Evolutionary conservation across 176 grass and related monocot species (phyloP), one percentile per base, ranked within the genome.

Genomic region (Raddia guianensis): DNA sequence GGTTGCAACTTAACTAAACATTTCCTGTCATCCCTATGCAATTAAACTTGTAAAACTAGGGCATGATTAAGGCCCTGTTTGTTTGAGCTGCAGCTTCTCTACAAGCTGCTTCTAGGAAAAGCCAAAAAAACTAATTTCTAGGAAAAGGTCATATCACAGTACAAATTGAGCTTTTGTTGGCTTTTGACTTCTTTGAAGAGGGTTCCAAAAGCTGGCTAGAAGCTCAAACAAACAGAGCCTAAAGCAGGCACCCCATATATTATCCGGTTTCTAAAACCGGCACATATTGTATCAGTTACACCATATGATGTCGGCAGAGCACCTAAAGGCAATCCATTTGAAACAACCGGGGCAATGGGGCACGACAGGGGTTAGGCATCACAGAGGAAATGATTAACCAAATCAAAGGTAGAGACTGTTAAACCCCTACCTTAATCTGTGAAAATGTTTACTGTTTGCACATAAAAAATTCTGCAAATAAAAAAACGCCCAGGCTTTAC

Each of bases 271-370:
- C 63, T 75, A 18, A 65, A 53, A 15, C 34, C 48, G 13, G 48
- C 49, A n/a, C 14, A n/a, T 42, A 13, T 19, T 57, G 51, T 37
- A 37, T 35, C 62, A 49, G 72, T 72, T 72, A 48, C 37, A 14
- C 57, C 47, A 8, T 65, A 63, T 44, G 57, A 54, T 72, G 67
- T 79, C 68, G 75, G 75, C 83, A 65, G 27, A 5, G 49, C 13
- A 73, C 70, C 47, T 52, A 5, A 72, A 37, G 50, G n/a, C n/a
- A n/a, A n/a, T n/a, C 49, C 6, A 32, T 72, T 52, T 72, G 20
- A 51, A 35, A 52, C 69, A 35, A 5, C 19, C 61, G 35, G 33
- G 61, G 61, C 61, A 63, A n/a, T n/a, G n/a, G n/a, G n/a, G n/a
- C n/a, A n/a, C 35, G 27, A 35, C 33, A 63, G 27, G 32, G 55